A percentile compares a stretch with the other conserved stretches of the same genome.
Evolutionary conservation across 371 early-diverging fungal species (phyloP).

Genomic region (Actinomortierella wolfii): DNA sequence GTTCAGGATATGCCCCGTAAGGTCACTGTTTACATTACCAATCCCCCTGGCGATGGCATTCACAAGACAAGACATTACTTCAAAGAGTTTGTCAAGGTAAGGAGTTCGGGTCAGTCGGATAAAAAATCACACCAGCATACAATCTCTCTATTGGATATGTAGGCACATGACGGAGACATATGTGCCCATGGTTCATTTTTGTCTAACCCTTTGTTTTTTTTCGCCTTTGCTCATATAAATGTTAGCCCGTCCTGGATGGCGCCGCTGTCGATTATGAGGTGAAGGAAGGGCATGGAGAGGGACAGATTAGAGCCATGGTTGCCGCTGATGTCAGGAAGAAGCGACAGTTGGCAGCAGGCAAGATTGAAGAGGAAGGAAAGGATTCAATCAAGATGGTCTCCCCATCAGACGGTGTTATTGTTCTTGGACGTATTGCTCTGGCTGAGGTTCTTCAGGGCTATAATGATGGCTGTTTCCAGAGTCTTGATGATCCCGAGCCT

Average conservation of each 20-base stretch:
- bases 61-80: slow-evolving; percentile 72
- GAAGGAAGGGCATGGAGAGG: slow-evolving; percentile 56
- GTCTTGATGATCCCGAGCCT: slow-evolving; percentile 48
- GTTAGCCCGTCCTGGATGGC: slow-evolving; percentile 71
- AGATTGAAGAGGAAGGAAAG: slow-evolving; percentile 24
- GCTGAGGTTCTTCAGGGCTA: slow-evolving; percentile 64
- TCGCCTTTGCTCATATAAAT: neutral
- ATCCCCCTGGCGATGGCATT: slow-evolving; percentile 71
- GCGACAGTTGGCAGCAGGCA: slow-evolving; percentile 51
- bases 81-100: slow-evolving; percentile 70
- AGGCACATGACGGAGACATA: neutral
- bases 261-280: slow-evolving; percentile 75
- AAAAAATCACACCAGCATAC: neutral
- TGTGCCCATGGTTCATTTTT: neutral
- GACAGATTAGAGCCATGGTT: slow-evolving; percentile 60
- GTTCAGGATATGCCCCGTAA: slow-evolving; percentile 72
- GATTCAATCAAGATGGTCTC: slow-evolving; percentile 24
- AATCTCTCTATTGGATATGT: neutral
- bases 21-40: slow-evolving; percentile 63
- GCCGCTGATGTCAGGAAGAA: slow-evolving; percentile 58
- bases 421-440: slow-evolving; percentile 65
- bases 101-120: neutral
- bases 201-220: neutral
- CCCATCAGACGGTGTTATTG: slow-evolving; percentile 58
- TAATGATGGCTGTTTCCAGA: slow-evolving; percentile 61